Conservation (phyloP, 192 early-diverging fungal genomes). For the Coemansia sp. region DNA sequence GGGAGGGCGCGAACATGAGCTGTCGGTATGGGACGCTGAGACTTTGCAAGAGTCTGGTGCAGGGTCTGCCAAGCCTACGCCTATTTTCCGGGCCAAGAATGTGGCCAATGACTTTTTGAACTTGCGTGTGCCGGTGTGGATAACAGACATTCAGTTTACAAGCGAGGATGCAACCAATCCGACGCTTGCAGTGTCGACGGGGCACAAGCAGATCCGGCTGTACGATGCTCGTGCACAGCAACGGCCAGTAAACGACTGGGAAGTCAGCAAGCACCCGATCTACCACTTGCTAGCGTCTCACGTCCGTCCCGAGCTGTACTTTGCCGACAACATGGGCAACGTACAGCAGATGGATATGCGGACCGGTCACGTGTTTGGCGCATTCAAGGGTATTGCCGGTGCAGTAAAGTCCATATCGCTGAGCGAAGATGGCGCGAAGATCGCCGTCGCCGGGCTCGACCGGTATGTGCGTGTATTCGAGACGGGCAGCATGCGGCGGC, state of each 20-base stretch:
- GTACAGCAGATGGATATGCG: conserved; percentile 63
- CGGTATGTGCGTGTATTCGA: conserved; percentile 78
- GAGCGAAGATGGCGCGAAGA: conserved; percentile 55
- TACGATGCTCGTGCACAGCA: conserved; percentile 73
- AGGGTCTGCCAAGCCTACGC: conserved; percentile 35
- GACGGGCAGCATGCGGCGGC: conserved; percentile 49
- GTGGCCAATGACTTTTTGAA: conserved; percentile 77
- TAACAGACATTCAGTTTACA: conserved; percentile 79
- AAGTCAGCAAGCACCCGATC: conserved; percentile 71
- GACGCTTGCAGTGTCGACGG: conserved; percentile 66
- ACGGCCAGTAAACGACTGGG: conserved; percentile 68
- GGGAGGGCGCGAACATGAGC: conserved; percentile 84
- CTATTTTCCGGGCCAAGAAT: conserved; percentile 82
- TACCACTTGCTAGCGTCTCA: conserved; percentile 51
- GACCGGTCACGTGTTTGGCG: conserved; percentile 57
- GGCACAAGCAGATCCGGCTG: conserved; percentile 76
- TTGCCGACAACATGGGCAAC: conserved; percentile 63
- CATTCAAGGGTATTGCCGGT: conserved; percentile 61
- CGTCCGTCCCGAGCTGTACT: conserved; percentile 59
- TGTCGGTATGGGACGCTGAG: conserved; percentile 65
- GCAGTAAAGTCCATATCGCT: conserved; percentile 52
- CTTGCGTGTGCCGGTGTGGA: conserved; percentile 83
- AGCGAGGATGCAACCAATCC: conserved; percentile 42
- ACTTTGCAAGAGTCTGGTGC: conserved; percentile 10
- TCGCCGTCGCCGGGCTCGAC: conserved; percentile 72